Evolutionary conservation across 768 basidiomycete genomes (phyloP), one percentile per base, ranked within the genome.

Genomic region (Strobilomyces dryophilus): DNA sequence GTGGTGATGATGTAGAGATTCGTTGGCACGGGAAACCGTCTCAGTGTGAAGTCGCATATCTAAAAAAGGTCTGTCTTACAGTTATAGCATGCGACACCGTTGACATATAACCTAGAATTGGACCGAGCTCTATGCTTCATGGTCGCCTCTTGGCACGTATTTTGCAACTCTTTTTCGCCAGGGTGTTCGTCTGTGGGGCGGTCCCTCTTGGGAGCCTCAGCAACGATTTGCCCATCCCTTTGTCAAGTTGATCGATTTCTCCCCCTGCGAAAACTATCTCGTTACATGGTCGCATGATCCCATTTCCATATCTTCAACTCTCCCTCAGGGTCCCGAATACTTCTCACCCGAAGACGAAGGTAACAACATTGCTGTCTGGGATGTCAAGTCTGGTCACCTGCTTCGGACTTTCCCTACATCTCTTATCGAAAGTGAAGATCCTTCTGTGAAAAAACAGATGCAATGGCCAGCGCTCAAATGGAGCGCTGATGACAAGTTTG

Each of bases 231-330:
- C 93, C 15, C 97, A 99, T 70, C 94, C 94, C 5, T 78, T 95
- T 51, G 92, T 95, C 64, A 93, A 93, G 71, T 79, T 98, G 45
- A 87, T 99, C 67, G 95, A 98, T 70, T 98, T 98, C 72, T 98
- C 95, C 9, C 93, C 97, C 4, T 90, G 89, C 74, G 97, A 99
- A 73, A 85, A 90, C 53, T 98, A 95, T 73, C 74, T 99, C 54
- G 91, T 98, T 63, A 98, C 97, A 39, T 98, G 94, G 92, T 98
- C 97, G 2, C 87, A 92, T 60, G 92, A 95, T 60, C 85, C 94
- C 14, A 94, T 98, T 59, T 79, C 86, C 37, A 87, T 94, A 27
- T 85, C 89, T 24, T 87, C 91, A 54, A 84, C 84, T 56, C 84
- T 87, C 37, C 75, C 82, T 27, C 89, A 90, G 69, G 91, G 93